These are phyloP conservation scores for Toxicodendron radicans DNA, from an alignment of 345 rosid species.

Conservation along the genomic window DNA sequence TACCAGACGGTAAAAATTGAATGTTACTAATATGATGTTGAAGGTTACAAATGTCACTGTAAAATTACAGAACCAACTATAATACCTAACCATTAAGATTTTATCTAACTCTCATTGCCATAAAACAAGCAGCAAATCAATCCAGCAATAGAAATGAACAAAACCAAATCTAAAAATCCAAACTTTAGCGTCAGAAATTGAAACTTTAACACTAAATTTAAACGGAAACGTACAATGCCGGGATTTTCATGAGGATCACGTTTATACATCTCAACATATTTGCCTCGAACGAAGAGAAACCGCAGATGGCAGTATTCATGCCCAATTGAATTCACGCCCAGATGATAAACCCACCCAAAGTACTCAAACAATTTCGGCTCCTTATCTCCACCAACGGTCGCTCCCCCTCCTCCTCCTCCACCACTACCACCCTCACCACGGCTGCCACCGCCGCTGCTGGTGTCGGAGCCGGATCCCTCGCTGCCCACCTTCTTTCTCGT, in stretches of 20 bases:
- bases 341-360: slow-evolving; percentile 83
- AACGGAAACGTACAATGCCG: slow-evolving; percentile 59
- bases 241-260: slow-evolving; percentile 88
- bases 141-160: neutral
- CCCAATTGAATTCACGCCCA: slow-evolving; percentile 82
- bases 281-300: slow-evolving; percentile 71
- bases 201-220: neutral
- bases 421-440: neutral
- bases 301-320: slow-evolving; percentile 79
- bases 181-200: neutral
- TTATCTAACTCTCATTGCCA: no score
- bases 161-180: neutral
- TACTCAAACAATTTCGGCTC: slow-evolving; percentile 46
- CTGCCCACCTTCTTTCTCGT: neutral
- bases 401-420: neutral
- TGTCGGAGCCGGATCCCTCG: slow-evolving; percentile 18
- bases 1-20: no score
- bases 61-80: no score
- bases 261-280: slow-evolving; percentile 84
- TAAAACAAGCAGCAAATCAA: no score
- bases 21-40: no score
- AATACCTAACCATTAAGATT: no score
- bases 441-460: neutral
- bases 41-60: no score
- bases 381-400: slow-evolving; percentile 1